Evolutionary conservation across 1,139 yeast species (phyloP).

Genomic region (Protomyces inundatus): DNA sequence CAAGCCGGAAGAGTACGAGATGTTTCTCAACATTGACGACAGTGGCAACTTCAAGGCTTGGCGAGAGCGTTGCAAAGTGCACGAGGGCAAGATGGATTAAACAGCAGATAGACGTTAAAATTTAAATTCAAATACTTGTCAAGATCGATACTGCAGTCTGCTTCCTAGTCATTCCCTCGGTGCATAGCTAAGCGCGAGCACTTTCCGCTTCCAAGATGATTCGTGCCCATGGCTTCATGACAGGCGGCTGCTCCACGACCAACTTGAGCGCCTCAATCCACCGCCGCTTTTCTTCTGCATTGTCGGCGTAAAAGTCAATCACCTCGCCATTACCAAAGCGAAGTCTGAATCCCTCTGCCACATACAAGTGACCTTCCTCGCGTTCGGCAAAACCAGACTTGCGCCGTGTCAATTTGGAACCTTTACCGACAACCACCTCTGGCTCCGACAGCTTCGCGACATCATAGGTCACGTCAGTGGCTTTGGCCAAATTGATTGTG

Average conservation of each 20-base stretch:
- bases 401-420: conserved; percentile 33
- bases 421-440: conserved; percentile 37
- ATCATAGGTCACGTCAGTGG: conserved; percentile 42
- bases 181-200: neutral
- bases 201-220: conserved; percentile 7
- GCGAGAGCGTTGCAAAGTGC: conserved; percentile 1
- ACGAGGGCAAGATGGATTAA: neutral
- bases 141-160: too few species aligned
- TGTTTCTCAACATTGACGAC: neutral
- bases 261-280: conserved; percentile 47
- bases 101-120: too few species aligned
- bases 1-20: neutral
- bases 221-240: conserved; percentile 34
- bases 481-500: conserved; percentile 57
- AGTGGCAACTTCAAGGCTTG: neutral
- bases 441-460: conserved; percentile 36
- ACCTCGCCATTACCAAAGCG: conserved; percentile 59
- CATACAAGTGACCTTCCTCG: conserved; percentile 28
- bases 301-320: conserved; percentile 62
- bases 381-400: conserved; percentile 26
- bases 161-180: too few species aligned
- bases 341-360: conserved; percentile 49
- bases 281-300: conserved; percentile 46
- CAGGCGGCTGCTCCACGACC: conserved; percentile 18
- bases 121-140: too few species aligned